A percentile compares a stretch with the other conserved stretches of the same genome.
Conservation (phyloP, 345 rosid genomes). For the Rhodomyrtus tomentosa region DNA sequence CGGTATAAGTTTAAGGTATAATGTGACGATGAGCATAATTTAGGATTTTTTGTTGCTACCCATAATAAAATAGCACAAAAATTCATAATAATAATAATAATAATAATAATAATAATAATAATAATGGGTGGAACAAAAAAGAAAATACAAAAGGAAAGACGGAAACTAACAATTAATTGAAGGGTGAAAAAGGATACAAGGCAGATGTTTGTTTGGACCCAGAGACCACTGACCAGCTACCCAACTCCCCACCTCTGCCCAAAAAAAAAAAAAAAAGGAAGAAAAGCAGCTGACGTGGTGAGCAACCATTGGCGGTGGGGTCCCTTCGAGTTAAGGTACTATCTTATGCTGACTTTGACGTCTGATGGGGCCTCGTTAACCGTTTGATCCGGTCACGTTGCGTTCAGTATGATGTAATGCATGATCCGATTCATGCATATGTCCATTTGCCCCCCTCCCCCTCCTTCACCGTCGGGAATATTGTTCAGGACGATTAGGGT, state of each 20-base stretch:
- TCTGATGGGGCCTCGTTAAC: constrained; percentile 13
- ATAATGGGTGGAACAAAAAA: background rate
- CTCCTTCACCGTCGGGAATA: background rate
- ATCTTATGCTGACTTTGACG: background rate
- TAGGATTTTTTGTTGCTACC: too few relatives aligned
- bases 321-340: background rate
- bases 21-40: too few relatives aligned
- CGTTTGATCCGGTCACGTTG: constrained; percentile 12
- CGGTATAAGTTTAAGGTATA: too few relatives aligned
- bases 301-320: background rate
- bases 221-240: background rate
- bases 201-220: background rate
- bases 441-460: background rate
- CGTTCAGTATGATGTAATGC: background rate
- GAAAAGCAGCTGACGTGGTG: background rate
- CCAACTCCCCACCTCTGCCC: background rate
- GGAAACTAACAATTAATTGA: background rate
- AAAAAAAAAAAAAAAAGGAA: too few relatives aligned
- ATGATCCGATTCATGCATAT: background rate
- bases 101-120: too few relatives aligned
- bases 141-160: too few relatives aligned
- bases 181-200: background rate
- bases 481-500: background rate
- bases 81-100: too few relatives aligned
- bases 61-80: background rate